These are phyloP conservation scores for Claviceps sp. DNA, from an alignment of 2,329 filamentous ascomycete species.

Conservation along the genomic window DNA sequence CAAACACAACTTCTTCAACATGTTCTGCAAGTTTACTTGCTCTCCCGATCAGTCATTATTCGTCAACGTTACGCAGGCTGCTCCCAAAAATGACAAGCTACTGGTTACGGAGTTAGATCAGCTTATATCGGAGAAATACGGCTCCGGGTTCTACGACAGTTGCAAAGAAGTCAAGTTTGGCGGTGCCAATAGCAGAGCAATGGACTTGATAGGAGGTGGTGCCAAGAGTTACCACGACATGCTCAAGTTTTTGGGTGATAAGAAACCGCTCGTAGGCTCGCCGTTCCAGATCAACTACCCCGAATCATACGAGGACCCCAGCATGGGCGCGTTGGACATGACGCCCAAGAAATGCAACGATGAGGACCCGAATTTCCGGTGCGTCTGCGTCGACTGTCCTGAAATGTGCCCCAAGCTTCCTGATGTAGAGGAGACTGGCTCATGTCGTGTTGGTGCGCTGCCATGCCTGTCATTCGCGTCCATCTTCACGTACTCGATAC, in stretches of 20 bases:
- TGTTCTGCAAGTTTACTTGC: conserved; percentile 97
- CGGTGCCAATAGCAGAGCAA: conserved; percentile 81
- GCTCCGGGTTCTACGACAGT: conserved; percentile 82
- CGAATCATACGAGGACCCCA: conserved; percentile 42
- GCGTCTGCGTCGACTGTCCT: conserved; percentile 87
- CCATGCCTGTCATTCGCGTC: conserved; percentile 90
- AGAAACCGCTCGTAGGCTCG: conserved; percentile 71
- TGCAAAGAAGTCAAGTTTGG: conserved; percentile 99
- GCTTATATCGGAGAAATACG: conserved; percentile 71
- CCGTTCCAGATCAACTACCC: conserved; percentile 98
- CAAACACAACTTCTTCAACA: conserved; percentile 96
- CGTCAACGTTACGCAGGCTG: conserved; percentile 74
- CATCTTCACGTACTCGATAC: conserved; percentile 69
- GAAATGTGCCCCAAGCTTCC: conserved; percentile 73
- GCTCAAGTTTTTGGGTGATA: conserved; percentile 83
- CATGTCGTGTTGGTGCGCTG: conserved; percentile 74
- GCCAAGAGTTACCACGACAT: conserved; percentile 82
- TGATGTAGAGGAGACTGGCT: conserved; percentile 51
- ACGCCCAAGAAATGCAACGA: conserved; percentile 80
- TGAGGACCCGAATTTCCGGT: conserved; percentile 71
- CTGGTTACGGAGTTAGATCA: conserved; percentile 87
- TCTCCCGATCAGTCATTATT: conserved; percentile 94
- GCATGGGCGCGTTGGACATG: conserved; percentile 61
- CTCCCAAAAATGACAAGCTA: conserved; percentile 41
- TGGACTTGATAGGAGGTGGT: conserved; percentile 90